A percentile compares a stretch with the other conserved stretches of the same genome.
phyloP scores from a whole-genome alignment of 805 yeast species.

The Ogataea methanolica region DNA sequence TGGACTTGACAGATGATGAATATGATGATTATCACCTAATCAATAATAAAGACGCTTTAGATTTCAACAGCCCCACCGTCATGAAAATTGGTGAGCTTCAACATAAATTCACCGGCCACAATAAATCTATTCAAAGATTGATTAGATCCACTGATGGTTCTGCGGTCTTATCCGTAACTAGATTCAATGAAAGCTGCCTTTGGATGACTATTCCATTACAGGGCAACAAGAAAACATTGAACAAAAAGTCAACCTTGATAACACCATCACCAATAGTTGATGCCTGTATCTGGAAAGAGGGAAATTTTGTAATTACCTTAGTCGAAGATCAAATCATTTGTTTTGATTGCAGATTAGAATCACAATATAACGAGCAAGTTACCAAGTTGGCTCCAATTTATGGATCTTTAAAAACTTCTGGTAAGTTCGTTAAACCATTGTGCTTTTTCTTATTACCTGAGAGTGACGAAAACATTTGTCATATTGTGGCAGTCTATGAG shows the following conservation, averaged over 20 bases:
- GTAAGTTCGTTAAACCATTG: slow-evolving; percentile 12
- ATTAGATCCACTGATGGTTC: slow-evolving; percentile 65
- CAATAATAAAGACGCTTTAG: not conserved
- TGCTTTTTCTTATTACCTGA: slow-evolving; percentile 36
- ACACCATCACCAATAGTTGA: slow-evolving; percentile 43
- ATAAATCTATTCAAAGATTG: slow-evolving; percentile 67
- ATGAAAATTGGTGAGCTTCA: slow-evolving; percentile 31
- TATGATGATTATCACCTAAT: not conserved
- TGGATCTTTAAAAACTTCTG: slow-evolving; percentile 5
- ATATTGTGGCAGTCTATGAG: slow-evolving; percentile 47
- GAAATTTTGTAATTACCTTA: slow-evolving; percentile 41
- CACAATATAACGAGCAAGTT: slow-evolving; percentile 9
- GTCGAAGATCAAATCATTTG: slow-evolving; percentile 43
- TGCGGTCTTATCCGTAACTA: slow-evolving; percentile 51
- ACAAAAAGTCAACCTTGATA: slow-evolving; percentile 31
- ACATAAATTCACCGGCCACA: slow-evolving; percentile 78
- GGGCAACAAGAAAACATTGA: slow-evolving; percentile 24
- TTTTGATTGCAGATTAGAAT: slow-evolving; percentile 52
- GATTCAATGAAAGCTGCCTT: slow-evolving; percentile 58
- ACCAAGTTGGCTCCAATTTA: slow-evolving; percentile 25
- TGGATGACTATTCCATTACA: slow-evolving; percentile 46
- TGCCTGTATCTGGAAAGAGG: slow-evolving; percentile 47
- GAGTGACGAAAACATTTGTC: slow-evolving; percentile 27
- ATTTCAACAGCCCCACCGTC: not conserved
- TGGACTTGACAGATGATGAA: slow-evolving; percentile 1